Evolutionary conservation across 768 basidiomycete species (phyloP), one percentile per base, ranked within the genome.

Genomic region (Leccinum longicurvipes): DNA sequence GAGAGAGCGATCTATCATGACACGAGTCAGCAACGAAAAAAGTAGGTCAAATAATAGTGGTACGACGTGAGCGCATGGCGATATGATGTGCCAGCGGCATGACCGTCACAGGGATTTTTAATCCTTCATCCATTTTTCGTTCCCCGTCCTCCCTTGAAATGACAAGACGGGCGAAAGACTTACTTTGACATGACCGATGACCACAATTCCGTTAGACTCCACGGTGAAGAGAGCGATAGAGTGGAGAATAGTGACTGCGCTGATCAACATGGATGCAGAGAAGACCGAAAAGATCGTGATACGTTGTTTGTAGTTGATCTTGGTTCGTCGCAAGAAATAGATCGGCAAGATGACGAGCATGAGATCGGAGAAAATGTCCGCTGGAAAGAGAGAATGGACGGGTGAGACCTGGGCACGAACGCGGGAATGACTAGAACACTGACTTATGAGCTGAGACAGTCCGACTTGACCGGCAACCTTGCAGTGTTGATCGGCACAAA

Each of bases 161-260:
- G 19, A 45, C 32, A 21, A 21, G 21, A 27, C 4, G n/a, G n/a
- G 23, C 5, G 10, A 9, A 19, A 39, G 36, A 36, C 69, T 61
- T 29, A 58, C 68, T 56, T 63, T 67, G 47, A 60, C 57, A 12
- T 71, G 67, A 0, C 36, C 60, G 12, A 69, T 56, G 45, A 71
- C 31, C 28, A 63, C 31, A 12, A 41, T 59, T 2, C 52, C 60
- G 0, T 2, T 32, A 3, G 57, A 56, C 0, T 4, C 3, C 12
- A 25, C 21, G 9, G 42, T 48, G 3, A 61, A 34, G 4, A 69
- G 48, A 14, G 51, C 12, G 19, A 21, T 11, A 1, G 60, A 62
- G 29, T 69, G 60, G 1, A 67, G 14, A 4, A 69, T 57, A 1
- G 61, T 58, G 25, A 71, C 31, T 3, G 15, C 60, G 4, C 60